Base-by-base conservation (phyloP, 108 stramenopile genomes). In the Fragilariopsis cylindrus region DNA sequence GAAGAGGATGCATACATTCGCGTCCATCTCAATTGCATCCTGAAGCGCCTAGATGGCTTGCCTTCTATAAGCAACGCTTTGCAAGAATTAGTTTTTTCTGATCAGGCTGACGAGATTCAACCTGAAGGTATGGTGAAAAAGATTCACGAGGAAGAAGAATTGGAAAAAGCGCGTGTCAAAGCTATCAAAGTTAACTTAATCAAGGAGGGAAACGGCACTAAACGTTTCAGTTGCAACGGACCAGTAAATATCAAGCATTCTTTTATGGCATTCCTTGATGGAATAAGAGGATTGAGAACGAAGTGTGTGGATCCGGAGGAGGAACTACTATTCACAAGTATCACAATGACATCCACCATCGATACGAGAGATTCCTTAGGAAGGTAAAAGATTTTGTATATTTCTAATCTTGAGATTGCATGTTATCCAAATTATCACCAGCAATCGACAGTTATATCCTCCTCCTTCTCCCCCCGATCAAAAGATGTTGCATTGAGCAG, bases 341-440 rank as follows among this genome's bases (percentile, higher is more conserved):
- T 58, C 0, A 79, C 78, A 15, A 72, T 79, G 70, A 67, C 64
- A 58, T 79, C 78, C 4, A 71, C 78, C 3, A 79, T 79, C 56
- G 56, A 53, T 9, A 79, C 78, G 9, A 39, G 78, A 73, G 78
- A 79, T 46, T 79, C 78, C 1, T 43, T 79, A 65, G 8, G 60
- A 21, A 47, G 62, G 7, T 70, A 60, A 49, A 49, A 70, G 42
- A 41, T 15, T 70, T 15, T 44, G 30, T 30, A 30, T 30, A 30
- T 30, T 30, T 30, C 30, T 2, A 30, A 30, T 2, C 30, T 30
- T 30, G 30, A 30, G 30, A 30, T 30, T 30, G 30, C 30, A 30
- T 30, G 30, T 2, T 30, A 30, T 30, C 30, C 2, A 30, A 30
- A 30, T 0, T 30, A 30, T 30, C 30, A 30, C 30, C 2, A 30